Evolutionary conservation across 257 asterid species (phyloP).

Genomic region (Rubia yunnanensis): DNA sequence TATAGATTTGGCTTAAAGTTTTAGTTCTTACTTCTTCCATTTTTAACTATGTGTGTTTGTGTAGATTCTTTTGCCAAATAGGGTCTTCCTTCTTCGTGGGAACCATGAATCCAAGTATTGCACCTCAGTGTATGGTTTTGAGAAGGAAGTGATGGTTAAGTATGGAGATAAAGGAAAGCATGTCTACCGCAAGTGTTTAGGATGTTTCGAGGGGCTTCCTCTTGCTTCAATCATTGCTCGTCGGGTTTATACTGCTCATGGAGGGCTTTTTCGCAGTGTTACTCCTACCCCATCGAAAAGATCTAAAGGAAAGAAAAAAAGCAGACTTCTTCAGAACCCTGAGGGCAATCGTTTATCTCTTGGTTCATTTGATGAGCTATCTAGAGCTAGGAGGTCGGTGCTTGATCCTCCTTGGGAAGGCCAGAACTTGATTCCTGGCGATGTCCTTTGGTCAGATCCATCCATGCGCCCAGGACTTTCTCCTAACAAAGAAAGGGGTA

Average conservation of each 20-base stretch:
- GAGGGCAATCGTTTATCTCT: conserved; percentile 41
- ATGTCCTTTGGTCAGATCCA: conserved; percentile 96
- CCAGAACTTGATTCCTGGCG: conserved; percentile 89
- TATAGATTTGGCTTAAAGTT: not conserved
- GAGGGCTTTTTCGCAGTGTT: conserved; percentile 86
- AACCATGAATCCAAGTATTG: conserved; percentile 96
- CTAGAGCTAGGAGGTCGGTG: conserved; percentile 87
- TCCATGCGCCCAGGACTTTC: conserved; percentile 80
- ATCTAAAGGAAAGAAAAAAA: conserved; percentile 71
- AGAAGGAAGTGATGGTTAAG: conserved; percentile 72
- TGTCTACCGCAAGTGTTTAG: conserved; percentile 89
- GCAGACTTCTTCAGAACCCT: conserved; percentile 50
- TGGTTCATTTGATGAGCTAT: conserved; percentile 86
- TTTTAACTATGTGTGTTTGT: conserved; percentile 12
- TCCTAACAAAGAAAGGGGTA: conserved; percentile 85
- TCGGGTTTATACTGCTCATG: conserved; percentile 86
- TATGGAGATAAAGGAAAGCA: conserved; percentile 88
- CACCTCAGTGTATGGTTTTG: conserved; percentile 95
- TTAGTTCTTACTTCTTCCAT: not conserved
- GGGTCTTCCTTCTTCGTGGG: conserved; percentile 88
- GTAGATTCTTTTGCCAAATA: conserved; percentile 80
- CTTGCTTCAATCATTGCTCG: conserved; percentile 88
- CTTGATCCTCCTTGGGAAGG: conserved; percentile 99
- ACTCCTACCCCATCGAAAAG: conserved; percentile 61
- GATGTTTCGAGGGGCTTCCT: conserved; percentile 98